Evolutionary conservation across 495 filamentous ascomycete species (phyloP).

Genomic region (Penicillium goetzii): DNA sequence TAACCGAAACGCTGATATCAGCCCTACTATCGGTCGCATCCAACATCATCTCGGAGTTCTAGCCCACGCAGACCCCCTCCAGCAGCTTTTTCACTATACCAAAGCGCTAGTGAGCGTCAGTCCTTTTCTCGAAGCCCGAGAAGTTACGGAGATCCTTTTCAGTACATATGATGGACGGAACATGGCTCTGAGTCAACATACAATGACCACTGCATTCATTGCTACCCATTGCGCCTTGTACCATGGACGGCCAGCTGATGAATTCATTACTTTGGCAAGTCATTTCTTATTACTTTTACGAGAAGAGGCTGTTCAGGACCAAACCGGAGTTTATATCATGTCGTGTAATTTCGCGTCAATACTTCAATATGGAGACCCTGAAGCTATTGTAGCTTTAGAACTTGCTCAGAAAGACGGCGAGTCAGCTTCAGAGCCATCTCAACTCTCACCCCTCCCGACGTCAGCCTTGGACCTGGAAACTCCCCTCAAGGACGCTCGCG

Average conservation of each 20-base stretch:
- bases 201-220: constrained; percentile 57
- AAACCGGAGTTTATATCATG: constrained; percentile 60
- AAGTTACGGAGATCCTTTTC: constrained; percentile 74
- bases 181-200: constrained; percentile 29
- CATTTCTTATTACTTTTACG: constrained; percentile 59
- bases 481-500: neutral
- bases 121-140: constrained; percentile 63
- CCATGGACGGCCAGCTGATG: constrained; percentile 50
- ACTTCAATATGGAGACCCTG: constrained; percentile 63
- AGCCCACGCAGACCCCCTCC: constrained; percentile 73
- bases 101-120: constrained; percentile 49
- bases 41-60: constrained; percentile 71
- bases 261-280: constrained; percentile 49
- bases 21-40: constrained; percentile 69
- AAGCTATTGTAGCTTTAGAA: constrained; percentile 47
- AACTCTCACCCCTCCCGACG: constrained; percentile 27
- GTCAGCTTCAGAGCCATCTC: constrained; percentile 34
- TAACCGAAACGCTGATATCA: constrained; percentile 69
- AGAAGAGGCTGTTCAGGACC: constrained; percentile 61
- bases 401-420: constrained; percentile 41
- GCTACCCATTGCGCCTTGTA: constrained; percentile 71
- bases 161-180: constrained; percentile 57
- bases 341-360: constrained; percentile 58
- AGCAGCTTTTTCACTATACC: constrained; percentile 76
- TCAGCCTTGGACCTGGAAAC: neutral